Evolutionary conservation across 768 basidiomycete genomes (phyloP).

Genomic region (Termitomyces sp.): DNA sequence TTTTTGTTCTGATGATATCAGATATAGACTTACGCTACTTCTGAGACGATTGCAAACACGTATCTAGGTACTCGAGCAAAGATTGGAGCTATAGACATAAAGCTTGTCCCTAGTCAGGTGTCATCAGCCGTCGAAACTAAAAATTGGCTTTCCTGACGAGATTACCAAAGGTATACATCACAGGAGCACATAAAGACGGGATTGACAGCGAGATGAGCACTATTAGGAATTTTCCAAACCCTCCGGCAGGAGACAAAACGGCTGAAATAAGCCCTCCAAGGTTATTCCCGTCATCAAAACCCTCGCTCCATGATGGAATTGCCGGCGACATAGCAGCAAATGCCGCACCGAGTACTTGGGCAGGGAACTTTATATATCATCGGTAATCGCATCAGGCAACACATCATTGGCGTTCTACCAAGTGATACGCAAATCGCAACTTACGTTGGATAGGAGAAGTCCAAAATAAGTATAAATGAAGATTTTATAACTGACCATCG

Average conservation of each 20-base stretch:
- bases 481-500: constrained; percentile 39
- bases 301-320: constrained; percentile 51
- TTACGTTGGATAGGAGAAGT: constrained; percentile 55
- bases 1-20: background rate
- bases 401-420: background rate
- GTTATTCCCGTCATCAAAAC: constrained; percentile 46
- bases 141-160: background rate
- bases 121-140: background rate
- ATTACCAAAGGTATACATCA: constrained; percentile 69
- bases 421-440: constrained; percentile 15
- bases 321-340: constrained; percentile 52
- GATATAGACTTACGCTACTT: constrained; percentile 50
- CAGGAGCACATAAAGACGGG: constrained; percentile 68
- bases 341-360: constrained; percentile 60
- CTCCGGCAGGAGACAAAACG: constrained; percentile 53
- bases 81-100: constrained; percentile 58
- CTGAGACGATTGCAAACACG: constrained; percentile 55
- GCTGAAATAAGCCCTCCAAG: constrained; percentile 62
- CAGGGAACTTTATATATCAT: constrained; percentile 27
- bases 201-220: constrained; percentile 74
- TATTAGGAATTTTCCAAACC: constrained; percentile 67
- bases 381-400: constrained; percentile 12
- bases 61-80: constrained; percentile 61
- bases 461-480: constrained; percentile 65
- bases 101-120: constrained; percentile 38